A percentile compares a stretch with the other conserved stretches of the same genome.
Conservation (phyloP, 1,284 basidiomycete species). For the Leucoagaricus sp. region DNA sequence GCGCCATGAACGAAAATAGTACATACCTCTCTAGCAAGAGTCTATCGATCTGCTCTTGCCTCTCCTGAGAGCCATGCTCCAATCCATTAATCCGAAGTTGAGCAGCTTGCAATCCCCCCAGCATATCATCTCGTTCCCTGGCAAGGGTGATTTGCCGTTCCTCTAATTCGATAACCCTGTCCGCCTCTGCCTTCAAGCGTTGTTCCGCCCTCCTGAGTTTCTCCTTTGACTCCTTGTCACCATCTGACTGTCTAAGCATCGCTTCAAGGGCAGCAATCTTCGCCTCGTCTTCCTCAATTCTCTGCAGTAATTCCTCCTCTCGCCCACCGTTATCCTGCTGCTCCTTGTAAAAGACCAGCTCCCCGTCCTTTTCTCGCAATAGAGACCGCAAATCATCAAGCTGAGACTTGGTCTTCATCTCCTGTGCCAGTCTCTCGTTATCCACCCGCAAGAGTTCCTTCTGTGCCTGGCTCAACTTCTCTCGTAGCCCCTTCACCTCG, state of each 20-base stretch:
- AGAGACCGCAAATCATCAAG: constrained; percentile 43
- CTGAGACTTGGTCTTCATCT: constrained; percentile 43
- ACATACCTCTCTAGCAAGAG: constrained; percentile 10
- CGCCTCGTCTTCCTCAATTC: constrained; percentile 68
- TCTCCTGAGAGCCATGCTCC: constrained; percentile 27
- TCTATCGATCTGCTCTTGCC: constrained; percentile 27
- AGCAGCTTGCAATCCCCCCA: constrained; percentile 43
- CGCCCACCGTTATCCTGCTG: constrained; percentile 38
- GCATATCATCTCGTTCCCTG: constrained; percentile 47
- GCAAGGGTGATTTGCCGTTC: constrained; percentile 34
- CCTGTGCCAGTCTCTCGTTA: constrained; percentile 60
- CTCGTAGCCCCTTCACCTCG: constrained; percentile 41
- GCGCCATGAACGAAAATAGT: background rate
- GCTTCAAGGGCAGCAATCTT: constrained; percentile 56
- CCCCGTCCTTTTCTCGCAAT: constrained; percentile 58
- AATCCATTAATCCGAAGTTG: constrained; percentile 31
- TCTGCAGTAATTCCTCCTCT: constrained; percentile 56
- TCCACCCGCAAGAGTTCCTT: constrained; percentile 49
- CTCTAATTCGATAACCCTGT: constrained; percentile 39
- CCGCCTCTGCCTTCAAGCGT: constrained; percentile 44
- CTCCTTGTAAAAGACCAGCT: constrained; percentile 47
- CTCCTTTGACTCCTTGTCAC: constrained; percentile 37
- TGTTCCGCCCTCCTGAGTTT: constrained; percentile 40
- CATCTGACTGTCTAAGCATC: constrained; percentile 39
- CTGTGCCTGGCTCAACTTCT: constrained; percentile 51